Percentiles rank a stretch among this genome's conserved stretches.
phyloP scores from a whole-genome alignment of 306 rosid species.

The Biancaea sappan region DNA sequence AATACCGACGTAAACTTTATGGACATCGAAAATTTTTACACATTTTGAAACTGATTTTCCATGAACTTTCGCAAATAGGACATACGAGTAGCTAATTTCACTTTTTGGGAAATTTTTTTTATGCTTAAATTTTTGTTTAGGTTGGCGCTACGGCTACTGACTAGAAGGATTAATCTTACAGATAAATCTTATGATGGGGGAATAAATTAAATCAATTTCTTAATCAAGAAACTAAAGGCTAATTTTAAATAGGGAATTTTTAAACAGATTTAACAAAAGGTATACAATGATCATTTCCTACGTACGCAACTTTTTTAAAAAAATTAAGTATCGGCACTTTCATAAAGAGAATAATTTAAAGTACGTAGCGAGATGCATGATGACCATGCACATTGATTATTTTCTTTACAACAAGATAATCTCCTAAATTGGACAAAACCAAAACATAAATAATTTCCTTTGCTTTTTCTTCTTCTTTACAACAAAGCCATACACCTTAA shows the following conservation, averaged over 20 bases:
- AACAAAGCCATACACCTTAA: conserved; percentile 37
- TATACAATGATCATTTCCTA: not conserved
- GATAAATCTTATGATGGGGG: not conserved
- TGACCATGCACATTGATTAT: not conserved
- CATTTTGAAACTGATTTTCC: not conserved
- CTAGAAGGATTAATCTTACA: not conserved
- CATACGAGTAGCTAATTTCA: too few species aligned
- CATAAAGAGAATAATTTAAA: conserved; percentile 4
- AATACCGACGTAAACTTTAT: not conserved
- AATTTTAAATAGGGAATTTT: conserved; percentile 10
- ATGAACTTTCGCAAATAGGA: not conserved
- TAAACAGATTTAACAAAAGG: conserved; percentile 18
- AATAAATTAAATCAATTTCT: too few species aligned
- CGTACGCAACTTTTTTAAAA: not conserved
- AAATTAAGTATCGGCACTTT: not conserved
- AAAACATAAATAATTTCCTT: not conserved
- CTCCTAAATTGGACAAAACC: not conserved
- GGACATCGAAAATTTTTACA: not conserved
- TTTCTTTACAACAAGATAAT: not conserved
- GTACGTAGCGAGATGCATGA: conserved; percentile 13
- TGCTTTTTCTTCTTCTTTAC: conserved; percentile 6
- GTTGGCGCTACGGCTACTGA: too few species aligned
- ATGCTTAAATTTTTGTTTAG: too few species aligned
- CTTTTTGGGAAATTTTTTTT: too few species aligned
- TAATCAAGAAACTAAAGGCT: not conserved